Conservation (phyloP, 2,329 filamentous ascomycete species). For the Apiospora marii region DNA sequence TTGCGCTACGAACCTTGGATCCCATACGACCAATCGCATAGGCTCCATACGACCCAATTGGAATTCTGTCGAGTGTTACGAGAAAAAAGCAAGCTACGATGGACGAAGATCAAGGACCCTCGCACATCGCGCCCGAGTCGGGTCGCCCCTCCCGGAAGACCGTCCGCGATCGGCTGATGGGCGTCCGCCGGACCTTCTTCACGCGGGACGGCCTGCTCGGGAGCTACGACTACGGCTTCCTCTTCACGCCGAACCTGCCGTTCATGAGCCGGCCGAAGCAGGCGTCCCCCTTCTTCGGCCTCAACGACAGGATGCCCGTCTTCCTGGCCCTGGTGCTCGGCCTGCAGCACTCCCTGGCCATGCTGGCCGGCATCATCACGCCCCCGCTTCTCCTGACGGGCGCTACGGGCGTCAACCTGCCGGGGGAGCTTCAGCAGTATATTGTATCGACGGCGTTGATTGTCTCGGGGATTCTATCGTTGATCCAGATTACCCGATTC, state of each 20-base stretch:
- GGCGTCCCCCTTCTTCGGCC: slow-evolving; percentile 83
- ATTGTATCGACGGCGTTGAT: slow-evolving; percentile 82
- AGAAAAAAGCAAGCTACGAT: slow-evolving; percentile 43
- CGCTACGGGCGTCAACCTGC: slow-evolving; percentile 69
- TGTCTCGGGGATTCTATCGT: slow-evolving; percentile 77
- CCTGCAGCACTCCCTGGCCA: slow-evolving; percentile 80
- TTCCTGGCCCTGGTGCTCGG: slow-evolving; percentile 77
- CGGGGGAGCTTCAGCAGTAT: slow-evolving; percentile 70
- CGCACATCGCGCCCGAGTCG: slow-evolving; percentile 54
- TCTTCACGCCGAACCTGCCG: slow-evolving; percentile 83
- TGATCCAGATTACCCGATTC: slow-evolving; percentile 80
- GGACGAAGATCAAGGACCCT: slow-evolving; percentile 65
- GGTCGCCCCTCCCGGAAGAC: slow-evolving; percentile 40
- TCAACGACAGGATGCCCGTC: slow-evolving; percentile 80
- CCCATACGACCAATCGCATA: background rate
- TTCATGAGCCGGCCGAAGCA: slow-evolving; percentile 72
- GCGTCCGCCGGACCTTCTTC: slow-evolving; percentile 53
- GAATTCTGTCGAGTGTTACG: background rate
- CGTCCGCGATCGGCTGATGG: slow-evolving; percentile 40
- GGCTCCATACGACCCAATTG: background rate
- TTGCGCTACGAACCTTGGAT: background rate
- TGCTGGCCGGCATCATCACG: slow-evolving; percentile 79
- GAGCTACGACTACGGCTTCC: slow-evolving; percentile 87
- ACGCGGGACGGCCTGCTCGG: slow-evolving; percentile 80
- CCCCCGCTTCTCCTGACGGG: slow-evolving; percentile 77